Evolutionary conservation across 441 rosid species (phyloP).

Genomic region (Adansonia madagascariensis): DNA sequence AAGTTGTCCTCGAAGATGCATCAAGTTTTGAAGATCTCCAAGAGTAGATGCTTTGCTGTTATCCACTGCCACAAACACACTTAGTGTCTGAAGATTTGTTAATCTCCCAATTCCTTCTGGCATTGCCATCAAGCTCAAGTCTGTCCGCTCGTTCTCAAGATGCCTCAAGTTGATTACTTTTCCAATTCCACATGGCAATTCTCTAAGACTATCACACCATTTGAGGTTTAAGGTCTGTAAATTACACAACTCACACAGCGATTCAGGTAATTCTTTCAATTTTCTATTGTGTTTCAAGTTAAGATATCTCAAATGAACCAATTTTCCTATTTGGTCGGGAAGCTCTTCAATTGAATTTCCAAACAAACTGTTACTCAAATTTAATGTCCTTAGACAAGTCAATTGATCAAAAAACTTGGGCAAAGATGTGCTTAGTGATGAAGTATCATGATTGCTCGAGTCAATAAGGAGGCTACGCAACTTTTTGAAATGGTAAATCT

Average conservation of each 20-base stretch:
- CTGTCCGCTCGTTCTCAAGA: slow-evolving; percentile 22
- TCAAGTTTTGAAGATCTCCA: slow-evolving; percentile 10
- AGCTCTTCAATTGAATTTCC: too few relatives aligned
- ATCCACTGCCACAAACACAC: background rate
- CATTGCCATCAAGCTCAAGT: background rate
- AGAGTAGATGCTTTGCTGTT: background rate
- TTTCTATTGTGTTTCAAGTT: background rate
- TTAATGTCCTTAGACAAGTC: too few relatives aligned
- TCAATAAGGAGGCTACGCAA: too few relatives aligned
- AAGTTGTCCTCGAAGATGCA: background rate
- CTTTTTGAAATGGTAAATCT: too few relatives aligned
- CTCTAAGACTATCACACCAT: background rate
- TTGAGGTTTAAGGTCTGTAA: slow-evolving; percentile 30
- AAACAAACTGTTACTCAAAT: too few relatives aligned
- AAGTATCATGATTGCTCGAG: too few relatives aligned
- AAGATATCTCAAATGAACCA: too few relatives aligned
- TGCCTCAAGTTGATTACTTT: slow-evolving; percentile 27
- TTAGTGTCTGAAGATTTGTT: background rate
- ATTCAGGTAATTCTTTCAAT: background rate
- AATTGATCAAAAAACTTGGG: too few relatives aligned
- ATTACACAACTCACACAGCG: slow-evolving; percentile 8
- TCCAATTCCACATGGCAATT: slow-evolving; percentile 11
- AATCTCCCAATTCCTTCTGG: slow-evolving; percentile 23
- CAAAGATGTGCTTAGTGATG: too few relatives aligned
- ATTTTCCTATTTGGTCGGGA: too few relatives aligned